Evolutionary conservation across 805 yeast species (phyloP).

Genomic region (Pichia phayaonensis): DNA sequence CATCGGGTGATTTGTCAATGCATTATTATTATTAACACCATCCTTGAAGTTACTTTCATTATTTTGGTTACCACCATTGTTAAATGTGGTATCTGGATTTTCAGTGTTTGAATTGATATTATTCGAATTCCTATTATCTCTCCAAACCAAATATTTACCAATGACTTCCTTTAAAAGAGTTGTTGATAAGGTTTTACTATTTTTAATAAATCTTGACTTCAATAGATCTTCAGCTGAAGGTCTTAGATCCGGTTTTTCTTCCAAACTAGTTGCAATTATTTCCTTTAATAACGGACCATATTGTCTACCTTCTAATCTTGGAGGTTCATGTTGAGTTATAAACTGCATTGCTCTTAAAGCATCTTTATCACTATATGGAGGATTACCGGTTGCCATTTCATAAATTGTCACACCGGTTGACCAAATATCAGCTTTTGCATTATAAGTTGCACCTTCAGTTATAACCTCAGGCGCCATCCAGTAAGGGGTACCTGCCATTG

Average conservation of each 20-base stretch:
- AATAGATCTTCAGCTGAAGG: slow-evolving; percentile 78
- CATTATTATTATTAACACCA: not conserved
- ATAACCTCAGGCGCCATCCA: slow-evolving; percentile 99
- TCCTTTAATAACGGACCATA: slow-evolving; percentile 75
- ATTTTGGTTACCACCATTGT: slow-evolving; percentile 29
- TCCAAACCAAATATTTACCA: slow-evolving; percentile 62
- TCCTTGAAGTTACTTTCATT: slow-evolving; percentile 9
- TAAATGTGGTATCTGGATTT: too few species aligned
- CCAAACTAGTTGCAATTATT: slow-evolving; percentile 82
- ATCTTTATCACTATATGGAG: slow-evolving; percentile 94
- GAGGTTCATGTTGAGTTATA: slow-evolving; percentile 89
- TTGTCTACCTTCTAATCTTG: slow-evolving; percentile 85
- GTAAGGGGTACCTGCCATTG: slow-evolving; percentile 93
- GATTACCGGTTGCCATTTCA: slow-evolving; percentile 95
- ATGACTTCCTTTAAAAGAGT: slow-evolving; percentile 63
- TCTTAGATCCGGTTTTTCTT: slow-evolving; percentile 87
- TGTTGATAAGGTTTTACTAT: slow-evolving; percentile 54
- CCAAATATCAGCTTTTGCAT: slow-evolving; percentile 94
- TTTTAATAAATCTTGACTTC: slow-evolving; percentile 64
- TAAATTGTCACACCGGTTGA: slow-evolving; percentile 89
- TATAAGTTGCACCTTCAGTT: slow-evolving; percentile 81
- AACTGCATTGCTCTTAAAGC: slow-evolving; percentile 92
- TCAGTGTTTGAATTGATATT: not conserved
- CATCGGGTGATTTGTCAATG: not conserved
- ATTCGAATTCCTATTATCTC: slow-evolving; percentile 44